Evolutionary conservation across 1,284 basidiomycete genomes (phyloP).

Genomic region (Ustilago sp.): DNA sequence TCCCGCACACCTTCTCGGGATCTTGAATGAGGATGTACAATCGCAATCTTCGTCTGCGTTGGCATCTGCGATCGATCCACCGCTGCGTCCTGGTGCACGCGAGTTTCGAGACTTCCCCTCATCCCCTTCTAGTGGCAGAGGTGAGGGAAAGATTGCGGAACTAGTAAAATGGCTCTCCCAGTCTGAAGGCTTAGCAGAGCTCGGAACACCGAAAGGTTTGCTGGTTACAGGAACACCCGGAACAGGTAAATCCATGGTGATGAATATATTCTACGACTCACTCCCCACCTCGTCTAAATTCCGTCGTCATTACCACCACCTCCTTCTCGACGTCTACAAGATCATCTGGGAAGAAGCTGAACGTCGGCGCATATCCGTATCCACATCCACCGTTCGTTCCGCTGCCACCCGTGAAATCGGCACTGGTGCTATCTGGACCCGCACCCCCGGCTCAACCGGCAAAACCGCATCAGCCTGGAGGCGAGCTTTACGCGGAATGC

Average conservation of each 20-base stretch:
- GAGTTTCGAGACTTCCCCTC: constrained; percentile 27
- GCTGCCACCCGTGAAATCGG: constrained; percentile 43
- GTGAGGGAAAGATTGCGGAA: constrained; percentile 53
- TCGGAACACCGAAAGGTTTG: constrained; percentile 75
- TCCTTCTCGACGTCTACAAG: constrained; percentile 78
- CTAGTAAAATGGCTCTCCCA: constrained; percentile 75
- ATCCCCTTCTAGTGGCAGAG: constrained; percentile 8
- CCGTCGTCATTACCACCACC: constrained; percentile 78
- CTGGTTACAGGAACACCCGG: constrained; percentile 74
- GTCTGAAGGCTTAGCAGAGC: constrained; percentile 75
- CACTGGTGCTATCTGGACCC: constrained; percentile 69
- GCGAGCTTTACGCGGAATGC: constrained; percentile 48
- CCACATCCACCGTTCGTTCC: constrained; percentile 49
- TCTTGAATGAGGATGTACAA: constrained; percentile 43
- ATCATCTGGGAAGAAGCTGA: constrained; percentile 76
- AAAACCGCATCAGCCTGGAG: constrained; percentile 35
- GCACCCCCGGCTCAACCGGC: constrained; percentile 28
- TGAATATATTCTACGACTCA: constrained; percentile 77
- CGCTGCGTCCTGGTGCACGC: constrained; percentile 16
- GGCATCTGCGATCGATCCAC: constrained; percentile 30
- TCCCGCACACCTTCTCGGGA: constrained; percentile 68
- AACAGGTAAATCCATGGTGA: constrained; percentile 75
- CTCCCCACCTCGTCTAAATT: constrained; percentile 76
- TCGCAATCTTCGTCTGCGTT: constrained; percentile 28
- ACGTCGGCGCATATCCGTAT: constrained; percentile 68